phyloP scores from a whole-genome alignment of 257 asterid genomes.

The Gentiana macrophylla region DNA sequence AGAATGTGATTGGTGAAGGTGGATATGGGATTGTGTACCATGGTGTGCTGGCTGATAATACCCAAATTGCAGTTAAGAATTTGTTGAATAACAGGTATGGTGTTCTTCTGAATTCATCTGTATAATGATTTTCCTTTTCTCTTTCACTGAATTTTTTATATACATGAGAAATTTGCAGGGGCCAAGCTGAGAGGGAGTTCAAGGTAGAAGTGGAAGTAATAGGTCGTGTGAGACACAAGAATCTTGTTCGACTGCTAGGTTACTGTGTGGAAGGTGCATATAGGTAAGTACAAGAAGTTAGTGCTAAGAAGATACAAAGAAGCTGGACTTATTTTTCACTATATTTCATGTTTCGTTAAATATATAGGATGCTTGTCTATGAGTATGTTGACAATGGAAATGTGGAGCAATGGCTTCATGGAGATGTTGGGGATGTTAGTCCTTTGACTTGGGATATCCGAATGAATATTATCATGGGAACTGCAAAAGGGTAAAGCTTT shows the following conservation, averaged over 20 bases:
- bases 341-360: background rate
- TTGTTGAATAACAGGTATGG: constrained; percentile 73
- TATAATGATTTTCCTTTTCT: constrained; percentile 7
- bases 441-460: constrained; percentile 90
- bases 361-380: constrained; percentile 82
- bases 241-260: constrained; percentile 84
- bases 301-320: constrained; percentile 3
- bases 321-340: constrained; percentile 9
- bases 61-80: constrained; percentile 78
- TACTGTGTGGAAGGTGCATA: constrained; percentile 98
- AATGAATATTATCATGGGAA: constrained; percentile 66
- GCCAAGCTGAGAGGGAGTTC: constrained; percentile 94
- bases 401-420: constrained; percentile 97
- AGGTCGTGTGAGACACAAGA: constrained; percentile 95
- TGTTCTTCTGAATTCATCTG: background rate
- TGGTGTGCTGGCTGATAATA: constrained; percentile 66
- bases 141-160: constrained; percentile 10
- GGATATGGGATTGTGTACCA: constrained; percentile 90
- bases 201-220: constrained; percentile 91
- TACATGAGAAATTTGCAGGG: constrained; percentile 33
- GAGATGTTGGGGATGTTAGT: constrained; percentile 87
- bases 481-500: constrained; percentile 69
- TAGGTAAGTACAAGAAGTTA: constrained; percentile 32
- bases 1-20: constrained; percentile 94
- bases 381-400: constrained; percentile 87